Base-by-base conservation (phyloP, 2,329 filamentous ascomycete genomes). In the Colletotrichum salicis region DNA sequence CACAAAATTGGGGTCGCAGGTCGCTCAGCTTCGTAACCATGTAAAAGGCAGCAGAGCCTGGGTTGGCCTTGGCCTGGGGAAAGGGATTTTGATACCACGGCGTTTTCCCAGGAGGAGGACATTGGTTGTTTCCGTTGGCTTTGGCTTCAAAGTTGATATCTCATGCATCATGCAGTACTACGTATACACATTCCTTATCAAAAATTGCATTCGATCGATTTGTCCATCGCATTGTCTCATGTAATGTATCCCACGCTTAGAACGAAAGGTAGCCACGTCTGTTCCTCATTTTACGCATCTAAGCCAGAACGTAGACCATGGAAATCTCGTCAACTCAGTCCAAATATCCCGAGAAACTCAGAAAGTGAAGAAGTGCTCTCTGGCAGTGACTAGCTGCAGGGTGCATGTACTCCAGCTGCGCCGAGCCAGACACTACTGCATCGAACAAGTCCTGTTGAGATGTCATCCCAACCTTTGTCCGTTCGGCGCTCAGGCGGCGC, bases 71-170 rank as follows among this genome's bases (percentile, higher is more conserved):
- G 24, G 6, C 37, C 37, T 41, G 37, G 35, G 15, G 27, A 66
- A 54, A n/a, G 19, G 37, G 37, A 54, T 51, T 57, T 65, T 68
- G 64, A 68, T 71, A 71, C 64, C 68, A 71, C 51, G 64, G 68
- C 58, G 64, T 71, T 58, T n/a, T 48, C 41, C 41, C 41, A 4
- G 19, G 19, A 22, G 41, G 15, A 22, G 52, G 52, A 45, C 35
- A 19, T 51, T 27, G 52, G 22, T 62, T 54, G 41, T 22, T 48
- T 48, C 19, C 35, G 41, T 22, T 37, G 27, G n/a, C 5, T 68
- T 8, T 10, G 6, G 10, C 13, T 45, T 55, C 51, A 29, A 27
- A 19, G 41, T 65, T 15, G 65, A 29, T 29, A 52, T 37, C 22
- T 64, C 22, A n/a, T 22, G 22, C 35, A 45, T 56, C 11, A 51